Percentiles rank a stretch among this genome's conserved stretches.
These are phyloP conservation scores for Bauhinia variegata DNA, from an alignment of 306 rosid species.

Conservation along the genomic window DNA sequence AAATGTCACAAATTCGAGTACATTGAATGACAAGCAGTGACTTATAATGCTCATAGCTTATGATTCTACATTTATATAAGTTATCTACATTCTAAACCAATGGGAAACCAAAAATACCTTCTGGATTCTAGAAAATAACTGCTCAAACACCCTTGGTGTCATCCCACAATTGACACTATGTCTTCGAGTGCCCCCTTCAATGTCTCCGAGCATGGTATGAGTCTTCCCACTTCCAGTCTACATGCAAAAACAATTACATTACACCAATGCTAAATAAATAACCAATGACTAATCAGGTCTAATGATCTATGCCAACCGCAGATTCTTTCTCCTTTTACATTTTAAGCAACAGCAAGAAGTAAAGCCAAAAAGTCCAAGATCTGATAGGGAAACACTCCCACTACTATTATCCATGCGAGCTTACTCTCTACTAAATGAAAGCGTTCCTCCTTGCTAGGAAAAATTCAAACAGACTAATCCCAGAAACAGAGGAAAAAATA, in stretches of 20 bases:
- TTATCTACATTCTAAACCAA: conserved; percentile 5
- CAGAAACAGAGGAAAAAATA: too few relatives aligned
- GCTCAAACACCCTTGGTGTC: conserved; percentile 97
- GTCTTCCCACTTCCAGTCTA: conserved; percentile 99
- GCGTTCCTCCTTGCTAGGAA: too few relatives aligned
- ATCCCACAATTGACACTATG: conserved; percentile 98
- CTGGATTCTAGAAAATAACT: conserved; percentile 86
- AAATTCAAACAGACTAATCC: too few relatives aligned
- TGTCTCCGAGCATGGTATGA: conserved; percentile 99
- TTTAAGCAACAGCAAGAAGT: too few relatives aligned
- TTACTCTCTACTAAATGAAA: too few relatives aligned
- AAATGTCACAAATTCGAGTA: conserved; percentile 23
- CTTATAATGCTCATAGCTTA: neutral
- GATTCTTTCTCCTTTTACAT: neutral
- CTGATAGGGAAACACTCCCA: too few relatives aligned
- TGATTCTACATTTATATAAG: too few relatives aligned
- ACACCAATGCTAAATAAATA: neutral
- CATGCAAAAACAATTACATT: conserved; percentile 27
- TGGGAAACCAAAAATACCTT: conserved; percentile 56
- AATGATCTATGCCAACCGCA: too few relatives aligned
- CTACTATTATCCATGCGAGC: too few relatives aligned
- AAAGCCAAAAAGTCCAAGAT: too few relatives aligned
- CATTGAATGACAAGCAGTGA: neutral
- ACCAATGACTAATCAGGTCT: too few relatives aligned
- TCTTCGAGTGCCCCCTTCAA: conserved; percentile 95